Percentiles rank a stretch among this genome's conserved stretches.
Evolutionary conservation across 2,329 filamentous ascomycete species (phyloP).

Genomic region (Pseudopyrenochaeta lycopersici): DNA sequence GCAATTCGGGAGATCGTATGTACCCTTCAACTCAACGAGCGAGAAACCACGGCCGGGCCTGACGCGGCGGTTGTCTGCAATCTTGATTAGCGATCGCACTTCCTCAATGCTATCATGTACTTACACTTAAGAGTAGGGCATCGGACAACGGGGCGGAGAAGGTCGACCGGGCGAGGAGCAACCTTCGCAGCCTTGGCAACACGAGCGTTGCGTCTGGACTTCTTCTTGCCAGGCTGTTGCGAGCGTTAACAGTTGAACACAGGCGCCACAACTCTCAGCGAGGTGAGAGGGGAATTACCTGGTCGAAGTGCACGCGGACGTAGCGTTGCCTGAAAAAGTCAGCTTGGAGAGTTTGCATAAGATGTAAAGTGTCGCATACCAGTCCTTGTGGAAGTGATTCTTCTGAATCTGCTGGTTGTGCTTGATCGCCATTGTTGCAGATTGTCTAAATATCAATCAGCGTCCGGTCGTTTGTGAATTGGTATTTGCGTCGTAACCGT

Average conservation of each 20-base stretch:
- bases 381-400: slow-evolving; percentile 80
- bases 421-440: slow-evolving; percentile 81
- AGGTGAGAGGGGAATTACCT: slow-evolving; percentile 75
- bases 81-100: slow-evolving; percentile 19
- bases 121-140: slow-evolving; percentile 91
- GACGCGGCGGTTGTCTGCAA: slow-evolving; percentile 89
- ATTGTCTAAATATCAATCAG: slow-evolving; percentile 31
- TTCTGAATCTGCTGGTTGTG: slow-evolving; percentile 98
- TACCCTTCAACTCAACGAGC: slow-evolving; percentile 96
- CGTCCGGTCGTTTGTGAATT: slow-evolving; percentile 7
- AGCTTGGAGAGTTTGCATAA: slow-evolving; percentile 26
- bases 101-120: slow-evolving; percentile 9
- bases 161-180: slow-evolving; percentile 96
- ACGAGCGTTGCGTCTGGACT: slow-evolving; percentile 88
- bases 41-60: slow-evolving; percentile 98
- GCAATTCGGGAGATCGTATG: slow-evolving; percentile 23
- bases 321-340: slow-evolving; percentile 79
- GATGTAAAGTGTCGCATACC: slow-evolving; percentile 28
- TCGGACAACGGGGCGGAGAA: slow-evolving; percentile 93
- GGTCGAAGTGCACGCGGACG: slow-evolving; percentile 99
- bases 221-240: slow-evolving; percentile 90
- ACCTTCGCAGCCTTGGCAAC: slow-evolving; percentile 93
- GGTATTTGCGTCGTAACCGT: slow-evolving; percentile 17
- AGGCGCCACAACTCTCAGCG: slow-evolving; percentile 63
- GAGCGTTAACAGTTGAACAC: slow-evolving; percentile 48